Percentiles rank a stretch among this genome's conserved stretches.
phyloP scores from a whole-genome alignment of 257 asterid genomes.

The Solanum appendiculatum region DNA sequence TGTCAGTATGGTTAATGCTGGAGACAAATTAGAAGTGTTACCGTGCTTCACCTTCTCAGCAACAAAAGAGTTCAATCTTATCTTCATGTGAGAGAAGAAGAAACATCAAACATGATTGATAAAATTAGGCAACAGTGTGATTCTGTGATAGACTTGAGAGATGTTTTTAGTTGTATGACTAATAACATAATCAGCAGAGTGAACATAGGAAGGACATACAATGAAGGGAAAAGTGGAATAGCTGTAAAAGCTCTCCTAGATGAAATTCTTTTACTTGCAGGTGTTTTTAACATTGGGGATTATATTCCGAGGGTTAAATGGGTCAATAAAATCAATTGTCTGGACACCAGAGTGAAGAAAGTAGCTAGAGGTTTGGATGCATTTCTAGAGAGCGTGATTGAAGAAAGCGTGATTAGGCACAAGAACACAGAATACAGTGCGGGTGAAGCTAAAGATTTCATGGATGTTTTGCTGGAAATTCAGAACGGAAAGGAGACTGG shows the following conservation, averaged over 20 bases:
- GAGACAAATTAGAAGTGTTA: slow-evolving; percentile 26
- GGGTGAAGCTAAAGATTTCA: slow-evolving; percentile 2
- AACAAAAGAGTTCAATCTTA: slow-evolving; percentile 32
- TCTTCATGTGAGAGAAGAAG: slow-evolving; percentile 23
- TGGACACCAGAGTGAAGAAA: slow-evolving; percentile 2
- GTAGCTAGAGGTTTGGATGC: slow-evolving; percentile 13
- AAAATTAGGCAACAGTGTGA: too few species aligned
- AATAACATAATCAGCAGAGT: slow-evolving; percentile 29
- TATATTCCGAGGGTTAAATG: slow-evolving; percentile 24
- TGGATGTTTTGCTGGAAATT: slow-evolving; percentile 15
- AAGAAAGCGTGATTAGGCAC: not conserved
- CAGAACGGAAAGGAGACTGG: slow-evolving; percentile 8
- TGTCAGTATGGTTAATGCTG: slow-evolving; percentile 31
- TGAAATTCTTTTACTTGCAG: not conserved
- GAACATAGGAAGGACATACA: slow-evolving; percentile 29
- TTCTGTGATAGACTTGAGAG: slow-evolving; percentile 16
- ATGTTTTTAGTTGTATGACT: slow-evolving; percentile 6
- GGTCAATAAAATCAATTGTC: slow-evolving; percentile 19
- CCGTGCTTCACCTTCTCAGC: slow-evolving; percentile 33
- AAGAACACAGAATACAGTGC: not conserved
- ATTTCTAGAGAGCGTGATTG: slow-evolving; percentile 16
- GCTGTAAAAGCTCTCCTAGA: slow-evolving; percentile 1
- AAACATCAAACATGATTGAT: slow-evolving; percentile 2
- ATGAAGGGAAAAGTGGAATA: slow-evolving; percentile 18
- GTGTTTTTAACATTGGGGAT: not conserved